Conservation (phyloP, 2,329 filamentous ascomycete genomes). For the Ophiocordyceps camponoti-leonardi region DNA sequence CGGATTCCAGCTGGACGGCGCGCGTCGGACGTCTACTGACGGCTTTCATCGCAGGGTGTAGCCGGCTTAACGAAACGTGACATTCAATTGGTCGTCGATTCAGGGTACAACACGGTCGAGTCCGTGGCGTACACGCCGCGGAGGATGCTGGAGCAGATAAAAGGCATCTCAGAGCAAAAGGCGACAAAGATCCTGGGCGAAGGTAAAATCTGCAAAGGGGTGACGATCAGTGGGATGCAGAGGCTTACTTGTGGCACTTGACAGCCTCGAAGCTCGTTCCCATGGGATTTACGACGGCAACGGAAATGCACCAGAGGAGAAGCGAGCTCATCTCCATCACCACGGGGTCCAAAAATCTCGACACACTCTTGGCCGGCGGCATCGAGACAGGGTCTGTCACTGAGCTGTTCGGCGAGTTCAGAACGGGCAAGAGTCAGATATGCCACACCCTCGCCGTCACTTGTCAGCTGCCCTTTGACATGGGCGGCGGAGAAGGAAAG, state of each 20-base stretch:
- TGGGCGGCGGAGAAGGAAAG: slow-evolving; percentile 96
- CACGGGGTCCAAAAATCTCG: slow-evolving; percentile 92
- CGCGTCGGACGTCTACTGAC: slow-evolving; percentile 3
- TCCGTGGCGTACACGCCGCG: slow-evolving; percentile 83
- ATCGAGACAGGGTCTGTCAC: slow-evolving; percentile 96
- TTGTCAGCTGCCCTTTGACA: slow-evolving; percentile 93
- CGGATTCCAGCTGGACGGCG: background rate
- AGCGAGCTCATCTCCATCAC: slow-evolving; percentile 97
- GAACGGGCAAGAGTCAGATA: slow-evolving; percentile 96
- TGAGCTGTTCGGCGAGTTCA: slow-evolving; percentile 94
- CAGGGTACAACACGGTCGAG: slow-evolving; percentile 89
- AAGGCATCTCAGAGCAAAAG: slow-evolving; percentile 95
- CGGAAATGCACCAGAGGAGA: slow-evolving; percentile 94
- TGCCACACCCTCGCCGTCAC: slow-evolving; percentile 98
- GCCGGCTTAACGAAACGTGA: slow-evolving; percentile 86
- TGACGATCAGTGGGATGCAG: background rate
- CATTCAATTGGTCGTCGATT: slow-evolving; percentile 82
- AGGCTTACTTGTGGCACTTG: slow-evolving; percentile 3
- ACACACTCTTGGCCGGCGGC: slow-evolving; percentile 84
- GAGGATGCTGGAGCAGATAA: slow-evolving; percentile 79
- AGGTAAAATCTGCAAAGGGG: slow-evolving; percentile 33
- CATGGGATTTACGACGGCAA: slow-evolving; percentile 97
- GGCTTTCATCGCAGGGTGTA: slow-evolving; percentile 42
- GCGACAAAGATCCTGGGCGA: slow-evolving; percentile 81
- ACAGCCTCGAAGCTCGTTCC: slow-evolving; percentile 86